Percentiles rank a stretch among this genome's conserved stretches.
These are phyloP conservation scores for Colletotrichum noveboracense DNA, from an alignment of 2,329 filamentous ascomycete genomes.

Conservation along the genomic window DNA sequence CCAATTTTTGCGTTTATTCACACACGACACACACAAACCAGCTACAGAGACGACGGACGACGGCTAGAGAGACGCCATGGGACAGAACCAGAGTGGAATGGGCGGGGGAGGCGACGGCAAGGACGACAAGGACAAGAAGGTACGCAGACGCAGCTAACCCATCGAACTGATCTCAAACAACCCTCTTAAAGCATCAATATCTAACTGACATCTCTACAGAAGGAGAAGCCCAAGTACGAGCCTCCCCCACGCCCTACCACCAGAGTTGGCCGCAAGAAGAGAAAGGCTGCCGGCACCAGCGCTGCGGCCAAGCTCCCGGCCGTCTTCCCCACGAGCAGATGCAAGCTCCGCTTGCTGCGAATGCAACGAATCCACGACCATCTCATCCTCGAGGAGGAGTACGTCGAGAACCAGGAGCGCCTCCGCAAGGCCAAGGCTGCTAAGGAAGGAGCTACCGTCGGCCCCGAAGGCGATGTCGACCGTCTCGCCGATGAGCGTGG, in stretches of 20 bases:
- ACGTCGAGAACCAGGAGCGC: constrained; percentile 98
- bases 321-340: constrained; percentile 93
- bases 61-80: constrained; percentile 58
- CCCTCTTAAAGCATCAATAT: not conserved
- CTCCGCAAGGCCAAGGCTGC: constrained; percentile 89
- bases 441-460: constrained; percentile 71
- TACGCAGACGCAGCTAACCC: constrained; percentile 37
- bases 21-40: not conserved
- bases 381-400: constrained; percentile 94
- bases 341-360: constrained; percentile 93
- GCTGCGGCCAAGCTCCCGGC: constrained; percentile 94
- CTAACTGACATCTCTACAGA: constrained; percentile 57
- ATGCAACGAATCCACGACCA: constrained; percentile 99
- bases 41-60: not conserved
- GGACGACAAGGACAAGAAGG: constrained; percentile 95
- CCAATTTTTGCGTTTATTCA: not conserved
- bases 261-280: constrained; percentile 97
- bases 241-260: constrained; percentile 96
- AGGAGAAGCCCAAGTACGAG: constrained; percentile 99
- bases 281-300: constrained; percentile 90
- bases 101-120: constrained; percentile 79
- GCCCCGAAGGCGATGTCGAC: constrained; percentile 76
- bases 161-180: not conserved
- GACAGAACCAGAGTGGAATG: constrained; percentile 87
- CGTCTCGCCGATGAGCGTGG: constrained; percentile 93